A percentile compares a stretch with the other conserved stretches of the same genome.
Evolutionary conservation across 208 protist species (phyloP).

Genomic region (Plasmodiophora brassicae): DNA sequence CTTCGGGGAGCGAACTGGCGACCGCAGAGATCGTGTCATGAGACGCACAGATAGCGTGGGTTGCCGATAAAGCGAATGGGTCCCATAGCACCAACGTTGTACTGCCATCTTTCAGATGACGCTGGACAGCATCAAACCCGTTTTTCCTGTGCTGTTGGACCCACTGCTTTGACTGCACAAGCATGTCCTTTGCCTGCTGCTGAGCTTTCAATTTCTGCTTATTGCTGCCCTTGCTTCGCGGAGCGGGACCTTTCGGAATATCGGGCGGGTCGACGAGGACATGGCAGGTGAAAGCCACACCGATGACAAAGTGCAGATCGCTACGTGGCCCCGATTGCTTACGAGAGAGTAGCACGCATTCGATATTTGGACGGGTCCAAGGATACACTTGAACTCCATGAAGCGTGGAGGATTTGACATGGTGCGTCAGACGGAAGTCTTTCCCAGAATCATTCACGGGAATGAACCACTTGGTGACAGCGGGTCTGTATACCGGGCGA

Average conservation of each 20-base stretch:
- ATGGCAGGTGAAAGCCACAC: neutral
- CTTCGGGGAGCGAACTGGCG: neutral
- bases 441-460: neutral
- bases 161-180: neutral
- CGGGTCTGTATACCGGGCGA: neutral
- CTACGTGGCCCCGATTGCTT: neutral
- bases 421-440: neutral
- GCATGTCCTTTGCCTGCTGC: neutral
- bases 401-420: neutral
- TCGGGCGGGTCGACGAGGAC: neutral
- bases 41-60: neutral
- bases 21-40: neutral
- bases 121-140: neutral
- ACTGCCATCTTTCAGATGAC: neutral
- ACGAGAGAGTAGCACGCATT: neutral
- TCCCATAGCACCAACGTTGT: neutral
- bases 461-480: neutral
- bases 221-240: neutral
- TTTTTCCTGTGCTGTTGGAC: neutral
- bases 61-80: neutral
- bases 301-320: neutral
- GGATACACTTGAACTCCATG: neutral
- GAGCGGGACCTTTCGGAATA: neutral
- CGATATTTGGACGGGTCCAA: neutral
- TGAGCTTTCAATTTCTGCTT: neutral